phyloP scores from a whole-genome alignment of 73 alveolate genomes.

The Uronychia setigera region DNA sequence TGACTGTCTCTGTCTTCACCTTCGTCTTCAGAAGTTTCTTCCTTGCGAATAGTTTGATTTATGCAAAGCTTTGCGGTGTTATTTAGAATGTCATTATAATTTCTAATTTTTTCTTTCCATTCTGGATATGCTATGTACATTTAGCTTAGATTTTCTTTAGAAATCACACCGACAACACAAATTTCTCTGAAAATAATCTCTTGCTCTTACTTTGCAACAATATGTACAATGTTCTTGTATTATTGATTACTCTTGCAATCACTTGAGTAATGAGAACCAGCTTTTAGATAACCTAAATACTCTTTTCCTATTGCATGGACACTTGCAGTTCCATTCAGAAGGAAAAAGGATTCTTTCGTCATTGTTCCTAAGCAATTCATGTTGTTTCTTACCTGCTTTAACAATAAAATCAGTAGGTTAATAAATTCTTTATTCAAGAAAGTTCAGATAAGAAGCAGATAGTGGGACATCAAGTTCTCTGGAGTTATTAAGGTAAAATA shows the following conservation, averaged over 20 bases:
- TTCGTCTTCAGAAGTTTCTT: too few relatives aligned
- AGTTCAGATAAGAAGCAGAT: conserved; percentile 16
- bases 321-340: conserved; percentile 56
- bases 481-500: not conserved
- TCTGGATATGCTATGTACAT: conserved; percentile 57
- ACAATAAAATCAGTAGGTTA: conserved; percentile 32
- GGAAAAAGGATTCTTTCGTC: conserved; percentile 16
- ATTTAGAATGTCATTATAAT: not conserved
- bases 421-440: conserved; percentile 26
- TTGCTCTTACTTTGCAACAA: conserved; percentile 33
- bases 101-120: conserved; percentile 23
- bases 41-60: too few relatives aligned
- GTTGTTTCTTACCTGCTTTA: conserved; percentile 4
- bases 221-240: conserved; percentile 25
- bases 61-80: not conserved
- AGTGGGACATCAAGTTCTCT: conserved; percentile 28
- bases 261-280: conserved; percentile 52
- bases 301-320: conserved; percentile 31
- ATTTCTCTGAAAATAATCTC: not conserved
- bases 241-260: not conserved
- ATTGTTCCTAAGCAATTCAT: too few relatives aligned
- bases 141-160: conserved; percentile 6
- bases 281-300: conserved; percentile 10
- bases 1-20: too few relatives aligned
- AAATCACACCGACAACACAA: conserved; percentile 18